Evolutionary conservation across 768 basidiomycete genomes (phyloP).

Genomic region (Chalciporus chontae): DNA sequence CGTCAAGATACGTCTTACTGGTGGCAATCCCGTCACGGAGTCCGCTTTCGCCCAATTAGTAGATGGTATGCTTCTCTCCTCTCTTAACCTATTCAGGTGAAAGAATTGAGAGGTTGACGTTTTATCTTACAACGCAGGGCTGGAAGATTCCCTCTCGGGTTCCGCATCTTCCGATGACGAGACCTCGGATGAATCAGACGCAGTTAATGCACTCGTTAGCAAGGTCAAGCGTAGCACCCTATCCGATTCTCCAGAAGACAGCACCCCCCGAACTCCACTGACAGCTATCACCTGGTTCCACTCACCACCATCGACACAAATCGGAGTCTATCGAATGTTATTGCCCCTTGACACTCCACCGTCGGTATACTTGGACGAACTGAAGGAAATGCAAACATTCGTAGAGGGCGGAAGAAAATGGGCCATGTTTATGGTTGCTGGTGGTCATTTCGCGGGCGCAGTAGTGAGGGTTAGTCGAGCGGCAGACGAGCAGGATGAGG

Average conservation of each 20-base stretch:
- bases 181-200: constrained; percentile 57
- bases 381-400: constrained; percentile 62
- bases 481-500: constrained; percentile 39
- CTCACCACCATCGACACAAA: constrained; percentile 80
- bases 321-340: constrained; percentile 80
- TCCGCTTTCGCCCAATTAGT: constrained; percentile 72
- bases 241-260: constrained; percentile 44
- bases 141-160: constrained; percentile 90
- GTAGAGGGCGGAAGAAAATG: constrained; percentile 65
- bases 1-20: constrained; percentile 74
- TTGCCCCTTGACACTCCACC: constrained; percentile 50
- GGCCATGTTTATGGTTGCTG: constrained; percentile 96
- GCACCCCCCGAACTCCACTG: constrained; percentile 40
- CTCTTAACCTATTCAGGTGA: not conserved
- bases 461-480: constrained; percentile 67
- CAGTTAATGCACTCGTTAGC: constrained; percentile 63
- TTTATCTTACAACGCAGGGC: constrained; percentile 35
- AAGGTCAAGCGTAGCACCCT: constrained; percentile 51
- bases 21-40: constrained; percentile 62
- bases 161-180: constrained; percentile 71
- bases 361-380: constrained; percentile 51
- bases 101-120: not conserved
- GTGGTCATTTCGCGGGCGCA: constrained; percentile 97
- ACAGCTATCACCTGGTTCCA: constrained; percentile 91
- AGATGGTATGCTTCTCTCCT: constrained; percentile 54